Evolutionary conservation across 441 rosid species (phyloP).

Genomic region (Eruca vesicaria): DNA sequence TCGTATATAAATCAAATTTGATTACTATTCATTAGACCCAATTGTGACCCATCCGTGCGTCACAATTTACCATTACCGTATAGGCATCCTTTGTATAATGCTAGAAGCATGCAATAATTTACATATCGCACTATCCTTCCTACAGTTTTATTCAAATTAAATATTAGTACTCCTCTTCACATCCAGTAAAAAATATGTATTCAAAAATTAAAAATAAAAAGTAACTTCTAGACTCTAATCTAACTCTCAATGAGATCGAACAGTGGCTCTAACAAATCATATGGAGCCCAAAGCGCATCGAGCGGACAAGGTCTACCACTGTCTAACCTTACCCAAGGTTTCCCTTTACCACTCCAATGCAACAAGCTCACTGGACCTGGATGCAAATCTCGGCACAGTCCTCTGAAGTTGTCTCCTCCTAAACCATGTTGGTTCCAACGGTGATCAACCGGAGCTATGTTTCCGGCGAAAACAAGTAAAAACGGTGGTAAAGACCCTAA

Average conservation of each 20-base stretch:
- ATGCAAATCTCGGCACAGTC: conserved; percentile 55
- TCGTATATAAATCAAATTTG: neutral
- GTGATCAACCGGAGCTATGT: conserved; percentile 58
- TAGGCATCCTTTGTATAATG: no score
- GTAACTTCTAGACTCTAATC: conserved; percentile 5
- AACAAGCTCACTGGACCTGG: conserved; percentile 64
- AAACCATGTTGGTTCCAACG: conserved; percentile 73
- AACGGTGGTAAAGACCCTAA: conserved; percentile 64
- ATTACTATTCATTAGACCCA: no score
- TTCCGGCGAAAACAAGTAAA: conserved; percentile 60
- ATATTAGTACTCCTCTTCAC: conserved; percentile 1
- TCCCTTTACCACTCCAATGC: conserved; percentile 80
- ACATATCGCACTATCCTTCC: neutral
- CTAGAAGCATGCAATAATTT: neutral
- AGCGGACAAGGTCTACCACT: conserved; percentile 50
- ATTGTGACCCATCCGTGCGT: no score
- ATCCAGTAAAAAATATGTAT: conserved; percentile 16
- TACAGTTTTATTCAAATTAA: conserved; percentile 4
- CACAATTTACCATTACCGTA: no score
- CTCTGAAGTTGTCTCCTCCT: conserved; percentile 59
- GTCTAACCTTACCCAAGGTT: conserved; percentile 63
- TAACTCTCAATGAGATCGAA: conserved; percentile 40
- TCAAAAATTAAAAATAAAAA: neutral
- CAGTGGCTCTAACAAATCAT: conserved; percentile 48
- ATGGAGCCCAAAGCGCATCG: conserved; percentile 62